phyloP scores from a whole-genome alignment of 2,329 filamentous ascomycete species.

The Penicillium sp. region DNA sequence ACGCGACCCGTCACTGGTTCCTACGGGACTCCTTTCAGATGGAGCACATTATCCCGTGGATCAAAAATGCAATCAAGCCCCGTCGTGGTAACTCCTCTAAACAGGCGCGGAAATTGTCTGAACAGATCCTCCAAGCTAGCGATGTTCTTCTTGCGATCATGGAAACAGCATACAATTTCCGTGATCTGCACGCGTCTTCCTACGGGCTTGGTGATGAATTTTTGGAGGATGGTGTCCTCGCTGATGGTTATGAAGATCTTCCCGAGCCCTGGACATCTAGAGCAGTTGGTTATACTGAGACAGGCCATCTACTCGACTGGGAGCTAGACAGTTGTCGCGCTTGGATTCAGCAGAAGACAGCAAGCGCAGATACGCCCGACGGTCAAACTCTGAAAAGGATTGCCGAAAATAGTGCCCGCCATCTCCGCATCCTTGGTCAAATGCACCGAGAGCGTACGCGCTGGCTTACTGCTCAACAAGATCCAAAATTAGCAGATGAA shows the following conservation, averaged over 20 bases:
- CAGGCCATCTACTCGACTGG: slow-evolving; percentile 40
- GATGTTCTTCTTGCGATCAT: slow-evolving; percentile 68
- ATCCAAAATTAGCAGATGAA: slow-evolving; percentile 49
- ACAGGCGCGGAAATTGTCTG: slow-evolving; percentile 46
- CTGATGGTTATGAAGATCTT: slow-evolving; percentile 65
- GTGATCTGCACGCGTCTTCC: slow-evolving; percentile 63
- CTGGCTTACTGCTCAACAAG: slow-evolving; percentile 57
- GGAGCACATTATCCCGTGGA: slow-evolving; percentile 75
- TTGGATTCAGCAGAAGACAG: slow-evolving; percentile 36
- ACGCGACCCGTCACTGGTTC: slow-evolving; percentile 84
- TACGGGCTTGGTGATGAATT: slow-evolving; percentile 73
- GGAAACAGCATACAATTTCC: slow-evolving; percentile 67
- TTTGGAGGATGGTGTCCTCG: slow-evolving; percentile 64
- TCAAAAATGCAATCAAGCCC: slow-evolving; percentile 72
- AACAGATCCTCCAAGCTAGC: slow-evolving; percentile 65
- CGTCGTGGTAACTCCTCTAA: slow-evolving; percentile 63
- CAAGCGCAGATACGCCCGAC: slow-evolving; percentile 34
- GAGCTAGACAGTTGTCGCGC: slow-evolving; percentile 42
- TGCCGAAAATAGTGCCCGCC: slow-evolving; percentile 51
- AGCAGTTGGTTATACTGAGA: slow-evolving; percentile 38
- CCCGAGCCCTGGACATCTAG: slow-evolving; percentile 84
- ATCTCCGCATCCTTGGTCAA: slow-evolving; percentile 59
- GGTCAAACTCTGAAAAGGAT: slow-evolving; percentile 47
- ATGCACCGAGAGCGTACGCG: slow-evolving; percentile 60
- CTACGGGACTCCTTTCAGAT: slow-evolving; percentile 71